Evolutionary conservation across 768 basidiomycete genomes (phyloP), one percentile per base, ranked within the genome.

Genomic region (Mycena haematopus): DNA sequence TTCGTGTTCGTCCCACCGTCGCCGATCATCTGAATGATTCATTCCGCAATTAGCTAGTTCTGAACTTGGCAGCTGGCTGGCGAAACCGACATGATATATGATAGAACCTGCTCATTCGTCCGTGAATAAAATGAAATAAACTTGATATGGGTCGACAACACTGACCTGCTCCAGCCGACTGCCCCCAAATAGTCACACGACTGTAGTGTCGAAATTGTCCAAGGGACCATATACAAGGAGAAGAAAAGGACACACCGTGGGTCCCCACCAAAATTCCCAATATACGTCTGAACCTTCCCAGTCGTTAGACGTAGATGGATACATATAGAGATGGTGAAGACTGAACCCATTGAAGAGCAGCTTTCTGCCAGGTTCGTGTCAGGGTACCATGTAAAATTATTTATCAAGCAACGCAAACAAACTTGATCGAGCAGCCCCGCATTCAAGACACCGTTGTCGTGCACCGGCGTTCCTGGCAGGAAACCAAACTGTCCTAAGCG

Each of bases 361-460:
- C 72, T 42, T 76, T 73, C 78, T 77, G 35, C 19, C 24, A 42
- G 27, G 15, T n/a, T 21, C 19, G 3, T 24, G 13, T 53, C 36
- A 53, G 15, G 13, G 14, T 5, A 24, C 21, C 14, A 44, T 38
- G 10, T 17, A 4, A 38, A 47, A 31, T 31, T 31, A 31, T 9
- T 1, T 9, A 22, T 22, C 11, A 19, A 22, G 17, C 19, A 6
- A 44, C 15, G 38, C 40, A 36, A 52, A 42, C 40, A 36, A 52
- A 76, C 79, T 66, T 81, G 80, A 68, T 81, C 80, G 10, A 78
- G 66, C 17, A 81, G 69, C 2, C 80, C 80, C 15, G 72, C 77
- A 59, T 81, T 81, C 31, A 77, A 53, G 14, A 55, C 58, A 19
- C 80, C 79, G 62, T 75, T 69, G 19, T 66, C 69, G n/a, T 70